These are phyloP conservation scores for Irpex sp. DNA, from an alignment of 1,284 basidiomycete genomes.

Conservation along the genomic window DNA sequence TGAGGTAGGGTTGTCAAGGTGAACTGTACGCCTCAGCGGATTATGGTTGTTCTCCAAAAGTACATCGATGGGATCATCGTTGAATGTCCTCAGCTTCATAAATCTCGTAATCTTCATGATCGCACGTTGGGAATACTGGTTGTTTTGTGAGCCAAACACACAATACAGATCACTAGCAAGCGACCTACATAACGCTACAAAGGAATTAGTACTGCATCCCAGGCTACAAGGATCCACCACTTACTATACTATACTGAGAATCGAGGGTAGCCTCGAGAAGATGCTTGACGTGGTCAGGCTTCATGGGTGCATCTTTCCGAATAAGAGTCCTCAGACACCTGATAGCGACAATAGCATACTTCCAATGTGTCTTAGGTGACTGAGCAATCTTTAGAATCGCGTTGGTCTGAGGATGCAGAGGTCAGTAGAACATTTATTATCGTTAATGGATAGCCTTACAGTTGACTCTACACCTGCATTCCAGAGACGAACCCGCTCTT, in stretches of 20 bases:
- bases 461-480: constrained; percentile 40
- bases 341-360: constrained; percentile 74
- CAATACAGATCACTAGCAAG: background rate
- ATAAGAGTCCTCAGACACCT: constrained; percentile 73
- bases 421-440: background rate
- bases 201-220: constrained; percentile 2
- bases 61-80: constrained; percentile 52
- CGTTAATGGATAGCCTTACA: constrained; percentile 29
- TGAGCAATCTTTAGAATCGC: constrained; percentile 49
- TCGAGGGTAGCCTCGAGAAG: constrained; percentile 56
- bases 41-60: constrained; percentile 50
- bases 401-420: constrained; percentile 16
- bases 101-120: constrained; percentile 62
- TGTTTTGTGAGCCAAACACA: background rate
- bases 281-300: constrained; percentile 47
- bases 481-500: constrained; percentile 36
- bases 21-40: constrained; percentile 53
- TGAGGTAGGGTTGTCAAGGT: constrained; percentile 49
- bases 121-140: constrained; percentile 65
- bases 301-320: constrained; percentile 68
- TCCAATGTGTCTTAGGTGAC: constrained; percentile 75
- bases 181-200: constrained; percentile 57
- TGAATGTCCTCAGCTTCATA: constrained; percentile 81
- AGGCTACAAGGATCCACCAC: constrained; percentile 22
- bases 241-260: constrained; percentile 60